These are phyloP conservation scores for Neonectria punicea DNA, from an alignment of 2,329 filamentous ascomycete species.

Conservation along the genomic window DNA sequence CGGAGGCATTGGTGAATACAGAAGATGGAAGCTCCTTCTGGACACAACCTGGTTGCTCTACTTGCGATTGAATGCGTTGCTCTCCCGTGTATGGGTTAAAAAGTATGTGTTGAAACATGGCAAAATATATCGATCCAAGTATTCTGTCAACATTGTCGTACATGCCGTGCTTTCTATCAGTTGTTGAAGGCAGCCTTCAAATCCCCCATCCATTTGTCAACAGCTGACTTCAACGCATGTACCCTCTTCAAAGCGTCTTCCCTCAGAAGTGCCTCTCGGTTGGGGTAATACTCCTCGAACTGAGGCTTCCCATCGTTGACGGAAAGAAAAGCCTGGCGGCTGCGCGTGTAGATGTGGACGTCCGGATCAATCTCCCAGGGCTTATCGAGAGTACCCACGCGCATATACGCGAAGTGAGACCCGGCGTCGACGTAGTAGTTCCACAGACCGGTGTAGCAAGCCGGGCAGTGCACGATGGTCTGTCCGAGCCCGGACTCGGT, in stretches of 20 bases:
- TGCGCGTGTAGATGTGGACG: slow-evolving; percentile 56
- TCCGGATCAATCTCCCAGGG: slow-evolving; percentile 53
- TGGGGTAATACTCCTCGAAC: slow-evolving; percentile 50
- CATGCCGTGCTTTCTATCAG: background rate
- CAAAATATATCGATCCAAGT: background rate
- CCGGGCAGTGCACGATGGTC: slow-evolving; percentile 54
- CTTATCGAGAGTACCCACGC: slow-evolving; percentile 57
- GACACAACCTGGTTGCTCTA: slow-evolving; percentile 6
- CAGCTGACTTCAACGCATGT: slow-evolving; percentile 36
- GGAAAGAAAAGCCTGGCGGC: slow-evolving; percentile 52
- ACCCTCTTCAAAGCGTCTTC: slow-evolving; percentile 47
- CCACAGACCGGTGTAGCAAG: slow-evolving; percentile 55
- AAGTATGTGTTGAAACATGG: background rate
- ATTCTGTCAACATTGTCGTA: background rate
- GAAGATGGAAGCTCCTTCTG: slow-evolving; percentile 35
- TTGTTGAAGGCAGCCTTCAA: slow-evolving; percentile 21
- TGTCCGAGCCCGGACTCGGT: slow-evolving; percentile 54
- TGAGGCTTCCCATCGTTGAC: slow-evolving; percentile 50
- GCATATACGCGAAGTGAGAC: slow-evolving; percentile 49
- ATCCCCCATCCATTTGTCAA: slow-evolving; percentile 32
- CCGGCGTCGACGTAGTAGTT: slow-evolving; percentile 52
- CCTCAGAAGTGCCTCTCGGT: slow-evolving; percentile 46
- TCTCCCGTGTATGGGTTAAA: background rate
- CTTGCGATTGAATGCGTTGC: slow-evolving; percentile 29
- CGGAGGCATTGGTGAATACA: slow-evolving; percentile 31